phyloP scores from a whole-genome alignment of 352 stramenopile species.

The Phytophthora melonis region DNA sequence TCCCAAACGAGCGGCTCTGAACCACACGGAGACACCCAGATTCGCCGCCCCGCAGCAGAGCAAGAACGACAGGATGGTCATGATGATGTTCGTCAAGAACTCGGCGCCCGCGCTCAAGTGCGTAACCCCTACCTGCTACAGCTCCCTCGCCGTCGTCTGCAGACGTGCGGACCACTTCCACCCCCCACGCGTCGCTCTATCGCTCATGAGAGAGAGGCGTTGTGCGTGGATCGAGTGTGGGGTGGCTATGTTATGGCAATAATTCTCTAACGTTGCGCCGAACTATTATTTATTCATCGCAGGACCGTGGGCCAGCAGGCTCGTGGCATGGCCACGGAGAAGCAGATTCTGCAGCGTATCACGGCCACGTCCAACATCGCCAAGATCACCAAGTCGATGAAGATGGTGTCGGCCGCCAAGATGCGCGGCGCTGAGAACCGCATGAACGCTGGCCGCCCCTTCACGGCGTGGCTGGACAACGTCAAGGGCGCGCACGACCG shows the following conservation, averaged over 20 bases:
- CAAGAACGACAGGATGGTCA: conserved; percentile 46
- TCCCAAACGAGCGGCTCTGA: conserved; percentile 43
- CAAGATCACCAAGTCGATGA: conserved; percentile 99
- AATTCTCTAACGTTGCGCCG: conserved; percentile 14
- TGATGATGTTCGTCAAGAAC: conserved; percentile 66
- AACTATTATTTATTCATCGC: neutral
- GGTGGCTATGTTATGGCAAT: conserved; percentile 4
- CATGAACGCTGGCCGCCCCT: conserved; percentile 86
- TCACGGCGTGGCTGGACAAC: conserved; percentile 89
- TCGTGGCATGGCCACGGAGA: conserved; percentile 98
- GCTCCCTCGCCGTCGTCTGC: neutral
- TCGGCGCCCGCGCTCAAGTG: conserved; percentile 62
- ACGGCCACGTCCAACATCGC: conserved; percentile 98
- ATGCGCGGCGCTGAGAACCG: conserved; percentile 97
- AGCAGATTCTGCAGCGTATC: conserved; percentile 98
- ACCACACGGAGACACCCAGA: conserved; percentile 41
- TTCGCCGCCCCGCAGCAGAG: conserved; percentile 32
- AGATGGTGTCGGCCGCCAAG: conserved; percentile 99
- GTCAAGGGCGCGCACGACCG: conserved; percentile 72
- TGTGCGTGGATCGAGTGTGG: neutral
- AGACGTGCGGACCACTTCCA: too few species aligned
- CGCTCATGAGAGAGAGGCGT: too few species aligned
- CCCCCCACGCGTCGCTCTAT: too few species aligned
- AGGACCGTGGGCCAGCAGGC: conserved; percentile 78
- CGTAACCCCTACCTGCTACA: conserved; percentile 15